phyloP scores from a whole-genome alignment of 371 early-diverging fungal species.

The Fennellomyces sp. region DNA sequence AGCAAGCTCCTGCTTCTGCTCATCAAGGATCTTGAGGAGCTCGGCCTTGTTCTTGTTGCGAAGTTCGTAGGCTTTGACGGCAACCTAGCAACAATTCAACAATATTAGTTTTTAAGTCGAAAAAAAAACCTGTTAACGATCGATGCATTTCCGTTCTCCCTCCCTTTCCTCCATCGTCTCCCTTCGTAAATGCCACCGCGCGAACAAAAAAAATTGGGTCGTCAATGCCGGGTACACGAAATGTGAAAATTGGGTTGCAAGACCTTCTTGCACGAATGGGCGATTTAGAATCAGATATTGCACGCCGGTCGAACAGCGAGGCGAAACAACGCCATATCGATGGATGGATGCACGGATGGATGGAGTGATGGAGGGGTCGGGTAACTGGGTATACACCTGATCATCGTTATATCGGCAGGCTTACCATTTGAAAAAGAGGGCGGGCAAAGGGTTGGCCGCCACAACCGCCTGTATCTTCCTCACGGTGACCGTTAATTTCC shows the following conservation, averaged over 20 bases:
- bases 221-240: neutral
- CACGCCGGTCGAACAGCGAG: neutral
- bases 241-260: neutral
- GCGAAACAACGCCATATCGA: neutral
- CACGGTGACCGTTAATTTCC: neutral
- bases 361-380: neutral
- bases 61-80: slow-evolving; percentile 90
- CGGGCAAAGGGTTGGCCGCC: neutral
- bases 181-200: too few relatives aligned
- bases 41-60: slow-evolving; percentile 90
- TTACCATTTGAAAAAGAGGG: neutral
- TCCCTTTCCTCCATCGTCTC: too few relatives aligned
- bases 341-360: slow-evolving; percentile 10
- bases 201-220: neutral
- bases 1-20: slow-evolving; percentile 91
- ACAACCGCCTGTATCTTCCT: neutral
- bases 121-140: neutral
- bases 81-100: slow-evolving; percentile 57
- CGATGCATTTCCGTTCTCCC: neutral
- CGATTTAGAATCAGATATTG: neutral
- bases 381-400: neutral
- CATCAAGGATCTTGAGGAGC: slow-evolving; percentile 85
- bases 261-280: neutral
- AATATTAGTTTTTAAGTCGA: slow-evolving; percentile 1
- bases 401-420: too few relatives aligned